Evolutionary conservation across 371 early-diverging fungal genomes (phyloP).

Genomic region (Mucor indicus): DNA sequence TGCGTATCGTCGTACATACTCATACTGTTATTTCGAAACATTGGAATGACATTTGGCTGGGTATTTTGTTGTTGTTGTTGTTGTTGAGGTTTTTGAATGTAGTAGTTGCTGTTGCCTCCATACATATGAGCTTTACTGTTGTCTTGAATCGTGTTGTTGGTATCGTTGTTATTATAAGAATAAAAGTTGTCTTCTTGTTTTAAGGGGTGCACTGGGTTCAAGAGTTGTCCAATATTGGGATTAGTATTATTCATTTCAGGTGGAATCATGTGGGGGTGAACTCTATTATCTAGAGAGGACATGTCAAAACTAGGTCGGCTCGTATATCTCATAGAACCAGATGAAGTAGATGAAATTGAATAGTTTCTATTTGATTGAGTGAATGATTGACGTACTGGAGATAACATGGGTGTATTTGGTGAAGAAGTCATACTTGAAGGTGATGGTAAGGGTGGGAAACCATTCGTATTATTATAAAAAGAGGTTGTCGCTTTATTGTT

Average conservation of each 20-base stretch:
- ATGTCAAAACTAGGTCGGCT: too few relatives aligned
- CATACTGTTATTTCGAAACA: neutral
- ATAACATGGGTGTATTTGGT: slow-evolving; percentile 35
- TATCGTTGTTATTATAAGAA: neutral
- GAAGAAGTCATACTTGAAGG: slow-evolving; percentile 33
- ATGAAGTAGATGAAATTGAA: slow-evolving; percentile 28
- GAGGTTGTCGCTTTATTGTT: slow-evolving; percentile 1
- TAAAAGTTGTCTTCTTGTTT: slow-evolving; percentile 1
- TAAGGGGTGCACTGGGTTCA: slow-evolving; percentile 42
- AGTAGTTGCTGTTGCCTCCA: neutral
- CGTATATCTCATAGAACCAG: too few relatives aligned
- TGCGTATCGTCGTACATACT: slow-evolving; percentile 20
- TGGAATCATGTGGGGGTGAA: neutral
- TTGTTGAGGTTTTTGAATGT: neutral
- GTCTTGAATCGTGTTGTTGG: neutral
- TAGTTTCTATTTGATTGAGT: slow-evolving; percentile 22
- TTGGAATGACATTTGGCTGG: neutral
- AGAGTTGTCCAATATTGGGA: slow-evolving; percentile 33
- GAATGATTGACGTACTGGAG: slow-evolving; percentile 24
- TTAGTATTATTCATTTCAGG: neutral
- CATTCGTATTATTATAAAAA: too few relatives aligned
- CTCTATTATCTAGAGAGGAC: too few relatives aligned
- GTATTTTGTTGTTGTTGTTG: neutral
- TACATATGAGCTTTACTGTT: neutral
- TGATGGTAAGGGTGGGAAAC: too few relatives aligned